Base-by-base conservation (phyloP, 495 filamentous ascomycete genomes). In the Annulohypoxylon bovei region DNA sequence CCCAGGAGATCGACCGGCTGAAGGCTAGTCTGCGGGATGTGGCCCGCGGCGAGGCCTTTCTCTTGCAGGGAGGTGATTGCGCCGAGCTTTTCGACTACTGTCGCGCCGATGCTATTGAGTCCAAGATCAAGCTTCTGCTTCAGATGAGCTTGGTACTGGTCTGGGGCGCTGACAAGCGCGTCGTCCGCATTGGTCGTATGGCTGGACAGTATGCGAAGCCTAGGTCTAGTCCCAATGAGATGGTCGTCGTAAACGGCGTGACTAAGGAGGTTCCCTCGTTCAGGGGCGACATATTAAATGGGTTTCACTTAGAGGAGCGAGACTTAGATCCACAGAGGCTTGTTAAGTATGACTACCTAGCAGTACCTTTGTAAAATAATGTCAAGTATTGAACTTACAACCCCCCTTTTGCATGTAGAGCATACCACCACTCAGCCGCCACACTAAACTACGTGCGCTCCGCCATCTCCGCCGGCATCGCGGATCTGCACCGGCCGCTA, bases 51-150 rank as follows among this genome's bases (percentile, higher is more conserved):
- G 93, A 97, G 62, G 93, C 95, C 11, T 98, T 99, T 76, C 88
- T 99, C 9, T 87, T 99, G 11, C 95, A 99, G 82, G 95, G 95
- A 56, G 95, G 94, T 57, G 95, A 99, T 81, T 99, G 95, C 75
- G 95, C 95, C 4, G 95, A 99, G 82, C 84, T 99, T 5, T 99
- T 99, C 74, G 92, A 95, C 80, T 99, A 99, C 85, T 99, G 95
- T 79, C 89, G 93, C 73, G 90, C 93, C 75, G 83, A 86, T 33
- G 91, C 91, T 71, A 97, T 99, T 70, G 92, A 98, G 76, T 90
- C 93, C 28, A 98, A 98, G 83, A 93, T 98, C 79, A 98, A 98
- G 80, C 88, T 98, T 9, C 85, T 98, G 12, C 85, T 98, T 37
- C 95, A 98, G 82, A 98, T 98, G 94, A 94, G 91, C 72, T 80